Evolutionary conservation across 139 green algal genomes (phyloP), one percentile per base, ranked within the genome.

Genomic region (Volvox africanus): DNA sequence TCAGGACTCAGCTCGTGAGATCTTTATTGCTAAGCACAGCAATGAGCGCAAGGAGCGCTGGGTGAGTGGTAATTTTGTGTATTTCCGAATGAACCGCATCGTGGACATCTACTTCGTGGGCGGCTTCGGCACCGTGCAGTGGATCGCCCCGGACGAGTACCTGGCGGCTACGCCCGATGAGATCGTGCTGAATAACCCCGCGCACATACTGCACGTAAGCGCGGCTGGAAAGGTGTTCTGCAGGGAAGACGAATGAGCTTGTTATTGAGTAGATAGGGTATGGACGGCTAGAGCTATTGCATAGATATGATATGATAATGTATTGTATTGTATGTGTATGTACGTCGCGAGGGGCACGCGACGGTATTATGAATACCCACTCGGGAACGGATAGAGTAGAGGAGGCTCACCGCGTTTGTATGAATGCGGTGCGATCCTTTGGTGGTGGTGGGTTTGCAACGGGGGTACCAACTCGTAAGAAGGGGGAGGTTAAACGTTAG

Each of bases 31-130:
- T 55, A 99, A 98, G 95, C 95, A 99, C 82, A 84, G 93, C 32
- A 94, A 91, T 44, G 93, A 96, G 76, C 92, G 91, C 89, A 96
- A 95, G 76, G 94, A 96, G 85, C 91, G 94, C 21, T 97, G 95
- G 95, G 93, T 98, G 32, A 93, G 35, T 22, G 97, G 96, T 91
- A 98, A 97, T 92, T 95, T 95, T 61, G 88, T 96, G 33, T 99
- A 97, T 96, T 99, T 98, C 93, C 85, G 97, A 32, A 99, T 99
- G 98, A 95, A 99, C 93, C 93, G 95, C 88, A 98, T 99, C 68
- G 94, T 95, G 33, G 98, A 99, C 95, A 99, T 99, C 89, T 99
- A 99, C 93, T 99, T 99, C 93, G 97, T 99, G 80, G 89, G 81
- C 37, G 94, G 95, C 22, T 97, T 97, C 88, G 94, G 94, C 21